Conservation (phyloP, 2,329 filamentous ascomycete genomes). For the Hyphodiscus sp. region DNA sequence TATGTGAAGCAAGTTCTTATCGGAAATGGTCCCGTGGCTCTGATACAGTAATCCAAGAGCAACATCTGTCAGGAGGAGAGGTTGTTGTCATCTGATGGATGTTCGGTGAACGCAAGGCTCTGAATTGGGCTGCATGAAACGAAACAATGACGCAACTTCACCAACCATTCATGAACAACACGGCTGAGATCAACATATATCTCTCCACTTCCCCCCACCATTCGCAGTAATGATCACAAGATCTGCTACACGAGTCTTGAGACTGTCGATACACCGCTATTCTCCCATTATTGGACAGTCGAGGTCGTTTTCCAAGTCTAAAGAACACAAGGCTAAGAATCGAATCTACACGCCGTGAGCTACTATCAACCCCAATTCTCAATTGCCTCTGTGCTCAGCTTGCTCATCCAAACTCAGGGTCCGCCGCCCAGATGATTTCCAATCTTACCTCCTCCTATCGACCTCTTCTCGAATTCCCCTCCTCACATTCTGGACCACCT, state of each 20-base stretch:
- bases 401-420: conserved; percentile 36
- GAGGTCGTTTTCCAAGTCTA: conserved; percentile 18
- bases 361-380: conserved; percentile 6
- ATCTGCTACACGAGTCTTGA: conserved; percentile 8
- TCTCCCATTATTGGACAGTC: background rate
- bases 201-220: background rate
- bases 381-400: conserved; percentile 5
- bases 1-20: background rate
- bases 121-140: background rate
- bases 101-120: background rate
- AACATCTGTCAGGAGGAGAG: background rate
- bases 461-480: conserved; percentile 47
- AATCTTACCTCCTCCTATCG: conserved; percentile 49
- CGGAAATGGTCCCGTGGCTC: background rate
- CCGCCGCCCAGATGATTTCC: conserved; percentile 47
- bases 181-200: background rate
- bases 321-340: conserved; percentile 30
- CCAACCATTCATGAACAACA: too few relatives aligned
- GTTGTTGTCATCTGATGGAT: background rate
- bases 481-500: conserved; percentile 55
- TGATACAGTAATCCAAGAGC: background rate
- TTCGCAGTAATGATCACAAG: conserved; percentile 18
- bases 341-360: conserved; percentile 37
- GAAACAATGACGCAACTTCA: background rate
- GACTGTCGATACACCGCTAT: conserved; percentile 4